Evolutionary conservation across 495 filamentous ascomycete species (phyloP).

Genomic region (Poronia punctata): DNA sequence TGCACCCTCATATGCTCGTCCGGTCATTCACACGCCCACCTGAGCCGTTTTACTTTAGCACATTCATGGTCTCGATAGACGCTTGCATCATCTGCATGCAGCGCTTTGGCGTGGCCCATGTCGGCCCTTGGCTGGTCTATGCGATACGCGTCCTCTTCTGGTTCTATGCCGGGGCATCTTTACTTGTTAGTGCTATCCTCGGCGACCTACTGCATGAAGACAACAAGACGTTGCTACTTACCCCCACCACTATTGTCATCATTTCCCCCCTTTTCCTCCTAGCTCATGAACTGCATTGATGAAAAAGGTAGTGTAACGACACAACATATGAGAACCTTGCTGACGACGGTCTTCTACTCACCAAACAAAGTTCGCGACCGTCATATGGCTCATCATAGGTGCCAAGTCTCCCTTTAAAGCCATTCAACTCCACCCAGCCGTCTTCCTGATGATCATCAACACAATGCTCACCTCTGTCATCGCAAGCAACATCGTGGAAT

Average conservation of each 20-base stretch:
- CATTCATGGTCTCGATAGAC: slow-evolving; percentile 50
- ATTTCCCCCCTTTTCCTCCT: too few relatives aligned
- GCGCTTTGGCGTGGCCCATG: slow-evolving; percentile 40
- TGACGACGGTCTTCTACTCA: too few relatives aligned
- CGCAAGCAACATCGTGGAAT: slow-evolving; percentile 24
- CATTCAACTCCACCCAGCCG: background rate
- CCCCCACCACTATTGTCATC: too few relatives aligned
- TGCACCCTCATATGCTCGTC: slow-evolving; percentile 35
- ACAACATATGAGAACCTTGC: too few relatives aligned
- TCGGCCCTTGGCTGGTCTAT: slow-evolving; percentile 29
- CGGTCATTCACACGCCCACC: slow-evolving; percentile 44
- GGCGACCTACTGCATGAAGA: too few relatives aligned
- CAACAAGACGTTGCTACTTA: too few relatives aligned
- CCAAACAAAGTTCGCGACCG: slow-evolving; percentile 20
- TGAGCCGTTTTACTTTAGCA: slow-evolving; percentile 51
- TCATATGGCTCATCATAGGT: slow-evolving; percentile 29
- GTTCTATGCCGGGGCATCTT: slow-evolving; percentile 32
- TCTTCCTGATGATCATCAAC: slow-evolving; percentile 8
- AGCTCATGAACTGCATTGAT: too few relatives aligned
- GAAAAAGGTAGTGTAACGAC: too few relatives aligned
- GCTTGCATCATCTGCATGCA: slow-evolving; percentile 46
- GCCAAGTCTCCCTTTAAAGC: slow-evolving; percentile 17
- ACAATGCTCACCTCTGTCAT: slow-evolving; percentile 28
- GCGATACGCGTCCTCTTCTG: slow-evolving; percentile 32
- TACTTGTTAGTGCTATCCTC: too few relatives aligned